A percentile compares a stretch with the other conserved stretches of the same genome.
These are phyloP conservation scores for Aspergillus nidulans DNA, from an alignment of 495 filamentous ascomycete species.

Conservation along the genomic window DNA sequence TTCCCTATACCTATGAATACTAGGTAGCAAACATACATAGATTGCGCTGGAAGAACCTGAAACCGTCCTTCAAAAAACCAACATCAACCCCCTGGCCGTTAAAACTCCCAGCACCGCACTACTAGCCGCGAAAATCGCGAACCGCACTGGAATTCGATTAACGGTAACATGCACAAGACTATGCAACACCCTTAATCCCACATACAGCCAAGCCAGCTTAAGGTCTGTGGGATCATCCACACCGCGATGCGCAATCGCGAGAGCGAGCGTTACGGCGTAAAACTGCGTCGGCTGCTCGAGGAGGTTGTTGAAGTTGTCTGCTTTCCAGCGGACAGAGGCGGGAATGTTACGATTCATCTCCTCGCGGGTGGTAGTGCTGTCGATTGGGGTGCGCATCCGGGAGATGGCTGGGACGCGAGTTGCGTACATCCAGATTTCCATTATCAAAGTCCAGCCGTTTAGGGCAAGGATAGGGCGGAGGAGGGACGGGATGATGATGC, in stretches of 20 bases:
- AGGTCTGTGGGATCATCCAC: constrained; percentile 9
- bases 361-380: constrained; percentile 10
- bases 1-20: no score
- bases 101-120: constrained; percentile 17
- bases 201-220: constrained; percentile 21
- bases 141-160: constrained; percentile 15
- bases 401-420: constrained; percentile 19
- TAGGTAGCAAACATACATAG: no score
- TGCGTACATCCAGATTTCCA: constrained; percentile 26
- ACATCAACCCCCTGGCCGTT: constrained; percentile 14
- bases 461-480: constrained; percentile 29
- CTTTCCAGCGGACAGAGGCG: constrained; percentile 22
- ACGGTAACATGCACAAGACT: constrained; percentile 19
- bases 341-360: constrained; percentile 18
- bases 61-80: constrained; percentile 16
- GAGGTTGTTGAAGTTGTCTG: constrained; percentile 26
- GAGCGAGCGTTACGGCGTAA: constrained; percentile 21
- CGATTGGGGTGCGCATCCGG: constrained; percentile 1
- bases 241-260: constrained; percentile 16
- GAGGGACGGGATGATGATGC: constrained; percentile 12
- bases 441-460: constrained; percentile 22
- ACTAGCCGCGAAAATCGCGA: constrained; percentile 13
- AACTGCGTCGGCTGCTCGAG: constrained; percentile 28
- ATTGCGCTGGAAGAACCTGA: no score
- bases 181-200: constrained; percentile 20